Evolutionary conservation across 1,284 basidiomycete genomes (phyloP).

Genomic region (Leccinum pachyderme): DNA sequence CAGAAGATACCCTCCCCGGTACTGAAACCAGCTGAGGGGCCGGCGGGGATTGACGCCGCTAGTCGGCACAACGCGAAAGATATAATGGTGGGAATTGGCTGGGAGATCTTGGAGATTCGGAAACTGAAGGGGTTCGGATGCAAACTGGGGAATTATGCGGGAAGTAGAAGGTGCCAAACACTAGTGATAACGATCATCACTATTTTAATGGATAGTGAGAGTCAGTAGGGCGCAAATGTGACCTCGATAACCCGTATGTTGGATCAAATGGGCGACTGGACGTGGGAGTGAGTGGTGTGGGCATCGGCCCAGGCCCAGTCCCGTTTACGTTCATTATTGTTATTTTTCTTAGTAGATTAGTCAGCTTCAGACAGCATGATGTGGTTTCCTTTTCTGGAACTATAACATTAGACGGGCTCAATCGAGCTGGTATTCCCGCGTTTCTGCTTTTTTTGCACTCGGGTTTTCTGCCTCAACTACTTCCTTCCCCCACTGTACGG

Average conservation of each 20-base stretch:
- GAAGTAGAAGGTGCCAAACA: neutral
- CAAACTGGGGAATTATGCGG: neutral
- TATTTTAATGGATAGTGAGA: neutral
- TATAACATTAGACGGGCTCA: neutral
- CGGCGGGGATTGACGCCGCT: neutral
- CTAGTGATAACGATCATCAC: neutral
- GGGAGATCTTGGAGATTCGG: neutral
- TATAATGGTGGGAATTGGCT: neutral
- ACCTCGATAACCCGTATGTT: neutral
- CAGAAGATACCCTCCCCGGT: neutral
- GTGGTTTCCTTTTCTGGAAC: neutral
- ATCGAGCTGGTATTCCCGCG: neutral
- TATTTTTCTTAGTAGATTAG: neutral
- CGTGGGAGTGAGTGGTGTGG: neutral
- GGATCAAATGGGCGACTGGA: neutral
- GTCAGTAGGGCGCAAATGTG: neutral
- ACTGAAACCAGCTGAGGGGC: neutral
- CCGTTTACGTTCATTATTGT: neutral
- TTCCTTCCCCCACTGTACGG: slow-evolving; percentile 16
- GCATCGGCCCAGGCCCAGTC: neutral
- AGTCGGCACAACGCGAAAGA: neutral
- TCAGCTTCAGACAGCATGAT: neutral
- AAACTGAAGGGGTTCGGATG: neutral
- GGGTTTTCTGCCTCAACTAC: neutral
- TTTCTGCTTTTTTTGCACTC: neutral